Evolutionary conservation across 768 basidiomycete genomes (phyloP).

Genomic region (Naganishia vishniacii): DNA sequence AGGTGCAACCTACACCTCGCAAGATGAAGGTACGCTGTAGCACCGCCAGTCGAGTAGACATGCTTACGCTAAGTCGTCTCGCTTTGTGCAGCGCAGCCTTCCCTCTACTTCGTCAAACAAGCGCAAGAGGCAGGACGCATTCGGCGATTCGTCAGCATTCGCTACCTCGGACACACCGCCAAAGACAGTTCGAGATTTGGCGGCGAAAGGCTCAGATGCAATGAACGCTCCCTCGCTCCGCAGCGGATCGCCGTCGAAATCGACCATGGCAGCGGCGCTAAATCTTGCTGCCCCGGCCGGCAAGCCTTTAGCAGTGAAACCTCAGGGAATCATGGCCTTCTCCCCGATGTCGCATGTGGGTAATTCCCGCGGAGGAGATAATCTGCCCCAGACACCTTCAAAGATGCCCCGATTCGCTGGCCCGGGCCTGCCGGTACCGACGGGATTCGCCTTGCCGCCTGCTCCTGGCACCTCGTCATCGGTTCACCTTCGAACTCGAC

Average conservation of each 20-base stretch:
- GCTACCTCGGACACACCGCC: neutral
- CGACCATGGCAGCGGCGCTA: neutral
- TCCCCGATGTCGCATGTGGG: constrained; percentile 1
- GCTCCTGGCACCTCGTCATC: neutral
- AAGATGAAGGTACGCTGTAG: neutral
- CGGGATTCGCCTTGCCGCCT: neutral
- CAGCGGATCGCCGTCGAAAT: neutral
- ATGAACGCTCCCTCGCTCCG: neutral
- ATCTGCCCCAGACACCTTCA: constrained; percentile 2
- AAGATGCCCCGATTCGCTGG: neutral
- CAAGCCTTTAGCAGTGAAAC: neutral
- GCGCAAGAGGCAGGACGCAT: constrained; percentile 13
- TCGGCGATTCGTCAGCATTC: neutral
- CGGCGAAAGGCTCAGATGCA: neutral
- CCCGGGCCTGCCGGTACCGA: neutral
- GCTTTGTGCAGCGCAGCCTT: neutral
- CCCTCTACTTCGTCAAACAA: constrained; percentile 14
- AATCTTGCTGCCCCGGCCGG: neutral
- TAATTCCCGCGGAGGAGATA: neutral
- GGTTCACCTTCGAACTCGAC: neutral
- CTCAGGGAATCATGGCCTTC: constrained; percentile 14
- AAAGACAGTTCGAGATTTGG: neutral
- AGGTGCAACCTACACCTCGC: neutral
- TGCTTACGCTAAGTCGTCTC: too few species aligned
- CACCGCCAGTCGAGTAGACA: too few species aligned